phyloP scores from a whole-genome alignment of 306 rosid genomes.

The Trifolium subterraneum region DNA sequence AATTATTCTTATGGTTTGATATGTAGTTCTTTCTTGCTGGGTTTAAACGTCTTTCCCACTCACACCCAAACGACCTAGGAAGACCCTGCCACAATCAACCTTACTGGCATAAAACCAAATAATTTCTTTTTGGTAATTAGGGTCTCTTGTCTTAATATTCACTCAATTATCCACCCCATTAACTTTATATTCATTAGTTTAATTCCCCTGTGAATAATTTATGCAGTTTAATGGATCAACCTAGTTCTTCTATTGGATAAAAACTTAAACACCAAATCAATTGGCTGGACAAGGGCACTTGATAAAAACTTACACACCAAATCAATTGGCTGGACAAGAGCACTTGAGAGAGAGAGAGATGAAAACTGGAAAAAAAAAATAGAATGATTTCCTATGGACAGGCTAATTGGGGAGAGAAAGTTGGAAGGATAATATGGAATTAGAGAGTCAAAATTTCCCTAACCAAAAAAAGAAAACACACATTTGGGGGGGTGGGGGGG shows the following conservation, averaged over 20 bases:
- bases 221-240: background rate
- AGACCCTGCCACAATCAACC: conserved; percentile 2
- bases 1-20: conserved; percentile 1
- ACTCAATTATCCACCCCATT: background rate
- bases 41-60: background rate
- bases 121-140: background rate
- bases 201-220: background rate
- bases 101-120: background rate
- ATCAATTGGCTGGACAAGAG: conserved; percentile 9
- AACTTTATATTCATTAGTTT: background rate
- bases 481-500: background rate
- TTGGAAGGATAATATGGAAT: background rate
- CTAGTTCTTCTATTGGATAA: background rate
- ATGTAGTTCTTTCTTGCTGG: background rate
- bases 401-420: conserved; percentile 7
- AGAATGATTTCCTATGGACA: background rate
- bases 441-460: background rate
- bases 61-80: background rate
- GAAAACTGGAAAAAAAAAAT: background rate
- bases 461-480: background rate
- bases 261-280: background rate
- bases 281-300: conserved; percentile 10
- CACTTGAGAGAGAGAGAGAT: background rate
- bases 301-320: background rate
- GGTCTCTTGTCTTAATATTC: conserved; percentile 3